phyloP scores from a whole-genome alignment of 2,329 filamentous ascomycete species.

The Ophiostoma angusticollis region DNA sequence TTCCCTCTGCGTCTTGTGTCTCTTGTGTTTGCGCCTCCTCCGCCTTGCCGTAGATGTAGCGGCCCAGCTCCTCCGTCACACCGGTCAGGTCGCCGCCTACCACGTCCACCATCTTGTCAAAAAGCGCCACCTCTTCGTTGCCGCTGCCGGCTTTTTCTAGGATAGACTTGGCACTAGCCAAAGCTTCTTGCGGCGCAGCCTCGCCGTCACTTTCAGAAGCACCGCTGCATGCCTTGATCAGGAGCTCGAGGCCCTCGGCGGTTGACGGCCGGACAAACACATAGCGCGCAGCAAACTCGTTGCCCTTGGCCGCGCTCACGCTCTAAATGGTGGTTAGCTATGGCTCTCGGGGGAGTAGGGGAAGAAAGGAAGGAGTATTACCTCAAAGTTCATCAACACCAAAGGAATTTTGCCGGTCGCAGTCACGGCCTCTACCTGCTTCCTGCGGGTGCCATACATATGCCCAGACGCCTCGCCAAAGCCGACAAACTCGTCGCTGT shows the following conservation, averaged over 20 bases:
- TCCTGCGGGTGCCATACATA: conserved; percentile 44
- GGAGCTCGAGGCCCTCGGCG: conserved; percentile 24
- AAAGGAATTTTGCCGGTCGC: conserved; percentile 47
- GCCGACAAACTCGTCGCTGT: conserved; percentile 47
- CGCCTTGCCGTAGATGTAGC: conserved; percentile 31
- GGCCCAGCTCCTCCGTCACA: conserved; percentile 34
- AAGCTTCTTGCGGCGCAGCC: conserved; percentile 31
- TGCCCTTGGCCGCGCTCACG: conserved; percentile 43
- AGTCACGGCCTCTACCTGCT: conserved; percentile 35
- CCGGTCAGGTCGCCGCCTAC: conserved; percentile 36
- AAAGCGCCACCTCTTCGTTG: conserved; percentile 24
- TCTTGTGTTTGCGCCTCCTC: background rate
- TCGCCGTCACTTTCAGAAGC: conserved; percentile 36
- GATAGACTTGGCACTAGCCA: conserved; percentile 27
- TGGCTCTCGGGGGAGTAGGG: conserved; percentile 2
- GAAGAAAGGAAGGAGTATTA: conserved; percentile 21
- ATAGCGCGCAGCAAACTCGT: conserved; percentile 41
- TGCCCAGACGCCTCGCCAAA: conserved; percentile 36
- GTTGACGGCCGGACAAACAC: conserved; percentile 36
- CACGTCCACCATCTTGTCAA: conserved; percentile 35
- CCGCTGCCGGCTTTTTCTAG: conserved; percentile 31
- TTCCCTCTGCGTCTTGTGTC: background rate
- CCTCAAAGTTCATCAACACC: conserved; percentile 39
- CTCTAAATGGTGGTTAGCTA: too few species aligned
- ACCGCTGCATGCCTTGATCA: conserved; percentile 29